Evolutionary conservation across 805 yeast genomes (phyloP), one percentile per base, ranked within the genome.

Genomic region (Pichia scutulata): DNA sequence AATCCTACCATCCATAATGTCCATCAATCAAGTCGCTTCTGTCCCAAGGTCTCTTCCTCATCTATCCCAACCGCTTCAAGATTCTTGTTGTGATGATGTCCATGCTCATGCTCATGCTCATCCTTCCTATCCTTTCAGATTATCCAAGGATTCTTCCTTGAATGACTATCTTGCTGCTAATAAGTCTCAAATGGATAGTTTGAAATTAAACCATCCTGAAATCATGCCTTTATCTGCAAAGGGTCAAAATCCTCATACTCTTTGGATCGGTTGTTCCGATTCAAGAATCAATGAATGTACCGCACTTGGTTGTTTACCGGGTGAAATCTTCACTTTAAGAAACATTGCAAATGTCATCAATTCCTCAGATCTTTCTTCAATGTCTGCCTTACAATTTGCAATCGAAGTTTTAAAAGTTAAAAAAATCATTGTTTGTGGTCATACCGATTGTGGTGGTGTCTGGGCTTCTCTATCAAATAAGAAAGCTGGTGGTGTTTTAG

Each of bases 241-340:
- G 60, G 97, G 97, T 47, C 97, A 89, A 68, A 64, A 79, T n/a
- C 98, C 98, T 19, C 93, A 88, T 67, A 88, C 96, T 4, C 70
- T 92, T 45, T 89, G 96, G 90, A 84, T 90, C 53, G 96, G 97
- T 4, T 90, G 98, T 64, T 83, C 95, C 3, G 98, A 90, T 65
- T 87, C 96, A 2, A 80, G 98, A 59, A 84, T 87, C 51, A 86
- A 89, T 56, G 97, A 90, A 63, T 73, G 76, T 41, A 81, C 88
- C 49, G 73, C 89, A 24, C 73, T 82, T 7, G 82, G 77, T 46
- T 80, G 89, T n/a, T 70, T 81, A 23, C 97, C 97, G 1, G 98
- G 98, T 47, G 97, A 90, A 65, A 78, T 89, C 7, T 90, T 90
- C 70, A 85, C 89, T 4, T 86, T 86, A 63, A 80, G 96, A 63